Base-by-base conservation (phyloP, 2,329 filamentous ascomycete species). In the Bipolaris sorokiniana region DNA sequence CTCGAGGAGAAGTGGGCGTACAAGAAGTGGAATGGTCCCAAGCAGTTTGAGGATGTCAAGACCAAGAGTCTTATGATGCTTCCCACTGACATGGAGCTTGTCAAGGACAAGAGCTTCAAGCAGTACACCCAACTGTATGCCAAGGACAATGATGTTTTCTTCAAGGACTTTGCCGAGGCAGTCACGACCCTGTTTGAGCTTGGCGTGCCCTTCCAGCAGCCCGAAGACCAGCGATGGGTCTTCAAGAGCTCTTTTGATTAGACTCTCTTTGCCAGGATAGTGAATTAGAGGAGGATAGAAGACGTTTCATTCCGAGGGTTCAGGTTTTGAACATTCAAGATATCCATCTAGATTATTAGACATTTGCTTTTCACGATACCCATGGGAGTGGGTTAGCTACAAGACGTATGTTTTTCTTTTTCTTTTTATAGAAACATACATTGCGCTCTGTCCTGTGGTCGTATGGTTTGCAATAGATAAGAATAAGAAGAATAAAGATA, bases 11-110 rank as follows among this genome's bases (percentile, higher is more conserved):
- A 96, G 85, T 98, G 94, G 95, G 82, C 86, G 74, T 91, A 86
- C 90, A 96, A 88, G 95, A 96, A 86, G 97, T 95, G 94, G 94
- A 87, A 93, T 70, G 94, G 95, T 26, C 92, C 92, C 65, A 88
- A 88, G 80, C 93, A 96, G 85, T 94, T 89, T 76, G 88, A 96
- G 81, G 93, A 98, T 81, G 90, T 90, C 81, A 86, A 83, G 73
- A 91, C 89, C 72, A 93, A 96, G 86, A 84, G 84, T 40, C 82
- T 98, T 70, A 98, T 99, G 95, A 98, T 99, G 94, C 83, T 99
- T 78, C 95, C 95, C 51, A 90, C 92, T 64, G 94, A 99, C 74
- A 88, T 96, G 80, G 90, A 89, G 54, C 83, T 98, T 54, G 81
- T 96, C 73, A 86, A 93, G 81, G 94, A 98, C 81, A 94, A 94